phyloP scores from a whole-genome alignment of 345 rosid genomes.

The Eucalyptus cloeziana region DNA sequence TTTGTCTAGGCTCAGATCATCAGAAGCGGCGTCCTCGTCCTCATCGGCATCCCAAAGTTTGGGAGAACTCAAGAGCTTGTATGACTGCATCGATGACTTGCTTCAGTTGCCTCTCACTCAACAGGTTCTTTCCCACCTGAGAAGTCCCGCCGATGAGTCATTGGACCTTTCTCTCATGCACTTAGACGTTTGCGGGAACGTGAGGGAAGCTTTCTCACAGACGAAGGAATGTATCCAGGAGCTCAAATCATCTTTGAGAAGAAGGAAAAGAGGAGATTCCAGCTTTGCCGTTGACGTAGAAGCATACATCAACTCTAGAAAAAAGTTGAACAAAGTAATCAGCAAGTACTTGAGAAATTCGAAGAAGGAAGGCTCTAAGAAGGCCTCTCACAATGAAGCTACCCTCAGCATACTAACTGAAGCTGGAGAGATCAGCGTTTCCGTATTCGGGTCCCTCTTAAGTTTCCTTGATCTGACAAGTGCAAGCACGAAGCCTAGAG shows the following conservation, averaged over 20 bases:
- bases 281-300: not conserved
- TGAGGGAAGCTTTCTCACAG: not conserved
- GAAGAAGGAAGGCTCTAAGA: not conserved
- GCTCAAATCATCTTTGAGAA: not conserved
- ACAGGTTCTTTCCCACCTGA: not conserved
- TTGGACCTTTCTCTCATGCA: slow-evolving; percentile 6
- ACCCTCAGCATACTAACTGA: not conserved
- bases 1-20: not conserved
- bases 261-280: not conserved
- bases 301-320: not conserved
- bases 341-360: not conserved
- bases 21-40: not conserved
- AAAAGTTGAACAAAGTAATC: not conserved
- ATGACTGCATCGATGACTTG: not conserved
- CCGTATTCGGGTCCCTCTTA: not conserved
- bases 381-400: not conserved
- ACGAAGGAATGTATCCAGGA: not conserved
- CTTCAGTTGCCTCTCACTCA: slow-evolving; percentile 1
- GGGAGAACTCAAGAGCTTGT: not conserved
- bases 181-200: not conserved
- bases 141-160: not conserved
- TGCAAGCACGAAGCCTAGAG: not conserved
- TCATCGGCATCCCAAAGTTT: not conserved
- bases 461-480: not conserved
- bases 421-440: not conserved